These are phyloP conservation scores for Coelastrella sp. DNA, from an alignment of 139 green algal genomes.

Conservation along the genomic window DNA sequence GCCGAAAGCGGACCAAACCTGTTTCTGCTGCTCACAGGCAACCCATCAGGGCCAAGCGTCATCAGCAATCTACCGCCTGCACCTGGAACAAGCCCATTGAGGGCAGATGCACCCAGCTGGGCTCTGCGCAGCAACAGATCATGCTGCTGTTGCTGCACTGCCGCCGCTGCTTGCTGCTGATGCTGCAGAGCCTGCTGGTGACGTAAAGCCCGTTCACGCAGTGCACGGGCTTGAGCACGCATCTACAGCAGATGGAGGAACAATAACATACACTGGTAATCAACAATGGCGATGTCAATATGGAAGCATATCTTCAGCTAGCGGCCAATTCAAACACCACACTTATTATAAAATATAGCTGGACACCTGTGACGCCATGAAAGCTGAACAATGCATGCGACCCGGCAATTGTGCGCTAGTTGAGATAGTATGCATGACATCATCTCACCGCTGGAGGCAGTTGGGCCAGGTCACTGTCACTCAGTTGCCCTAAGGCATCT, in stretches of 20 bases:
- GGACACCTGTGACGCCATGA: no score
- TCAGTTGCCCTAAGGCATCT: slow-evolving; percentile 28
- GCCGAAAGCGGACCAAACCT: neutral
- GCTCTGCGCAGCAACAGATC: neutral
- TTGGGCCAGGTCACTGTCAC: slow-evolving; percentile 31
- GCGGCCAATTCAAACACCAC: no score
- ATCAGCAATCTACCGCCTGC: neutral
- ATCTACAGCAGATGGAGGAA: slow-evolving; percentile 15
- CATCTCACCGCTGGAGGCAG: neutral
- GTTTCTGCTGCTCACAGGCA: neutral
- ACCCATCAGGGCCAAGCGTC: neutral
- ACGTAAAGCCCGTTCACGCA: slow-evolving; percentile 58
- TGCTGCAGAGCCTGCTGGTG: slow-evolving; percentile 62
- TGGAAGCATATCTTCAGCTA: neutral
- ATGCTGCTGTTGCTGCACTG: slow-evolving; percentile 34
- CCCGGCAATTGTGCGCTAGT: neutral
- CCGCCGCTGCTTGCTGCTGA: slow-evolving; percentile 45
- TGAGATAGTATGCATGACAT: neutral
- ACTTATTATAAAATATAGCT: no score
- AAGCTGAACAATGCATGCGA: no score
- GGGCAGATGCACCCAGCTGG: neutral
- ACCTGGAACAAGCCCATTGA: neutral
- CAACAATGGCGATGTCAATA: neutral
- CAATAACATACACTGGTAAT: neutral
- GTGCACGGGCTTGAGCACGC: slow-evolving; percentile 74